A percentile compares a stretch with the other conserved stretches of the same genome.
phyloP scores from a whole-genome alignment of 805 yeast genomes.

The Candida montana region DNA sequence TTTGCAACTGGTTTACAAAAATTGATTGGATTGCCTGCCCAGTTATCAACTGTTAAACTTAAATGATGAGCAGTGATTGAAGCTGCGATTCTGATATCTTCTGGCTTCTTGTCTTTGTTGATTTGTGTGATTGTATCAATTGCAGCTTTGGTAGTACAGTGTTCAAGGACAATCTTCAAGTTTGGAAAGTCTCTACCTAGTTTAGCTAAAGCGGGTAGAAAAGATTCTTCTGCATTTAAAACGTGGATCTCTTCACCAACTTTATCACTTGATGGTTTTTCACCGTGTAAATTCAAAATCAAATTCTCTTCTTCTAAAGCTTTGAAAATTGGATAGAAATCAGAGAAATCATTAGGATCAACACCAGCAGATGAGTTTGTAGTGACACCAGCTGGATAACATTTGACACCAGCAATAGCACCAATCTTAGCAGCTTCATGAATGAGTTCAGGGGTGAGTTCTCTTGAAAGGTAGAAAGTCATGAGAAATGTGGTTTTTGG shows the following conservation, averaged over 20 bases:
- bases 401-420: conserved; percentile 82
- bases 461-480: conserved; percentile 79
- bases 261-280: conserved; percentile 66
- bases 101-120: conserved; percentile 35
- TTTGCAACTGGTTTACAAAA: conserved; percentile 98
- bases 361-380: conserved; percentile 92
- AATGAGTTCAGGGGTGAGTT: conserved; percentile 80
- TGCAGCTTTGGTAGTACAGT: conserved; percentile 91
- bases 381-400: conserved; percentile 99
- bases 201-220: conserved; percentile 80
- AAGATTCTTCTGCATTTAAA: conserved; percentile 88
- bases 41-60: conserved; percentile 79
- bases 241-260: conserved; percentile 72
- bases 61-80: conserved; percentile 96
- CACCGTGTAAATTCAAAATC: conserved; percentile 91
- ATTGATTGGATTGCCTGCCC: conserved; percentile 96
- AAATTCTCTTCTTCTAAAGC: conserved; percentile 78
- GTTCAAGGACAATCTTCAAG: conserved; percentile 83
- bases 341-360: conserved; percentile 84
- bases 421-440: conserved; percentile 67
- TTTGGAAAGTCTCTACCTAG: conserved; percentile 81
- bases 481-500: conserved; percentile 85
- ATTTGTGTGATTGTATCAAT: conserved; percentile 68
- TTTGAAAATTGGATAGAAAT: conserved; percentile 82
- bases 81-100: conserved; percentile 70